Evolutionary conservation across 2,329 filamentous ascomycete genomes (phyloP).

Genomic region (Phyllosticta citriasiana): DNA sequence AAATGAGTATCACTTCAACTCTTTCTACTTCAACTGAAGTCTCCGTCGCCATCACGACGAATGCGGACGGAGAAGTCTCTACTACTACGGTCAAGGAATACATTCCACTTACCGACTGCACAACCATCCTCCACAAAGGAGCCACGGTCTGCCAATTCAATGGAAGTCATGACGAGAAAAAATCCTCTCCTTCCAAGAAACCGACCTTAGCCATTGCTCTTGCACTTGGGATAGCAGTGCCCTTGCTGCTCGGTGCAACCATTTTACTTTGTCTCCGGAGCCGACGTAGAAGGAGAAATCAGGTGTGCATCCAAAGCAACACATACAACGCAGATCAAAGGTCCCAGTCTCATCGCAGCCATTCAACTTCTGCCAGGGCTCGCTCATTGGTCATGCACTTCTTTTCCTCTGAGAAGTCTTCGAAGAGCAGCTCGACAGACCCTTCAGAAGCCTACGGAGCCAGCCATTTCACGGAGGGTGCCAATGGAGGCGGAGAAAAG

Average conservation of each 20-base stretch:
- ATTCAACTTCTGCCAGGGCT: neutral
- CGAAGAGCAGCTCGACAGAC: neutral
- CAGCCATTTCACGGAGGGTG: neutral
- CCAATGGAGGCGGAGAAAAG: neutral
- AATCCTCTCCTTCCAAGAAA: neutral
- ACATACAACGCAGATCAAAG: neutral
- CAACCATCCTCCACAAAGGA: too few species aligned
- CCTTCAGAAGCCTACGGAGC: neutral
- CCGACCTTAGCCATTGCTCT: neutral
- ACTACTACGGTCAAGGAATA: neutral
- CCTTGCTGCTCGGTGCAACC: neutral
- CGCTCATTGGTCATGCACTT: neutral
- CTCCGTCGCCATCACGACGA: neutral
- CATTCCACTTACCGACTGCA: too few species aligned
- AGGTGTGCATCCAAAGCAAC: neutral
- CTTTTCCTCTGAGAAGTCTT: neutral
- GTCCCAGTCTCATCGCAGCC: neutral
- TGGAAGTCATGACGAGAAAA: neutral
- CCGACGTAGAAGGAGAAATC: neutral
- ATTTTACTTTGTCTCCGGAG: neutral
- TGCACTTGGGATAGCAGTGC: neutral
- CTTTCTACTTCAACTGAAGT: neutral
- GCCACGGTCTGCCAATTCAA: neutral
- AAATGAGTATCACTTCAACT: neutral
- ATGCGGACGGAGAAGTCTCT: neutral